phyloP scores from a whole-genome alignment of 2,329 filamentous ascomycete genomes.

The Eutypa lata region DNA sequence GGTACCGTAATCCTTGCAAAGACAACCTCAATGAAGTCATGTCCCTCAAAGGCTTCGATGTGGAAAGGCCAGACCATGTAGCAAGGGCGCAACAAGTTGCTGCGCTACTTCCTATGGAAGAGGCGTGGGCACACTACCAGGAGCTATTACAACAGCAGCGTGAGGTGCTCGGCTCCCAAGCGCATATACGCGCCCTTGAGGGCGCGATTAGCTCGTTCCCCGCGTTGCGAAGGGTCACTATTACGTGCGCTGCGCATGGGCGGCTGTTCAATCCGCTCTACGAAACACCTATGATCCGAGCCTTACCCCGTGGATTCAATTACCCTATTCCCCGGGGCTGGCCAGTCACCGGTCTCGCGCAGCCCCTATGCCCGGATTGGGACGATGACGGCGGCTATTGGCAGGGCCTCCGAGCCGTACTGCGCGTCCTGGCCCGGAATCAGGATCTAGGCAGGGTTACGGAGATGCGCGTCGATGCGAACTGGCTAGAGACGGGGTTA shows the following conservation, averaged over 20 bases:
- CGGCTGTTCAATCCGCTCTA: constrained; percentile 33
- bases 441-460: constrained; percentile 22
- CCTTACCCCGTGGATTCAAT: constrained; percentile 35
- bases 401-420: constrained; percentile 29
- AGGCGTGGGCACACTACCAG: constrained; percentile 27
- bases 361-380: background rate
- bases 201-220: constrained; percentile 33
- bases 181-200: constrained; percentile 29
- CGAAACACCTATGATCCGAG: constrained; percentile 39
- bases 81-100: background rate
- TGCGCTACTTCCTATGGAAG: background rate
- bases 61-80: background rate
- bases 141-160: constrained; percentile 30
- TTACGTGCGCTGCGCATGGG: constrained; percentile 39
- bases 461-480: constrained; percentile 32
- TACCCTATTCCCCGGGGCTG: constrained; percentile 35
- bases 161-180: constrained; percentile 20
- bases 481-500: constrained; percentile 27
- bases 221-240: constrained; percentile 30
- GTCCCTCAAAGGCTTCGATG: background rate
- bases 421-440: constrained; percentile 18
- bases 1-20: background rate
- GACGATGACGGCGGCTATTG: constrained; percentile 19
- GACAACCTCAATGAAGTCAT: background rate
- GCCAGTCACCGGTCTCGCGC: constrained; percentile 9